Conservation (phyloP, 2,329 filamentous ascomycete genomes). For the Trichoderma simmonsii region DNA sequence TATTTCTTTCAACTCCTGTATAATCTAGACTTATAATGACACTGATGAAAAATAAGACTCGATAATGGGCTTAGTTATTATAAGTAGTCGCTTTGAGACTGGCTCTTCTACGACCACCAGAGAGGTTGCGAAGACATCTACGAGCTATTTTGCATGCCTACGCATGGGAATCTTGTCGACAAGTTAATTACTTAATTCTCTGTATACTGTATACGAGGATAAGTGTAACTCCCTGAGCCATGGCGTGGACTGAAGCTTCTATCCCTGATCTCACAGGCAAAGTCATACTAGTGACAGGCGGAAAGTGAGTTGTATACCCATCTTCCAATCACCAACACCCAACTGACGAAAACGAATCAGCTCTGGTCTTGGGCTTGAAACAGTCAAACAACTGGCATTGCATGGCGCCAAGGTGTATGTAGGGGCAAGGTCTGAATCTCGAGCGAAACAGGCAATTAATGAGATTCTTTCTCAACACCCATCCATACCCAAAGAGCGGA, state of each 20-base stretch:
- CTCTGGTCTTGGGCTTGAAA: neutral
- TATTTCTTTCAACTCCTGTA: neutral
- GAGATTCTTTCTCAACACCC: neutral
- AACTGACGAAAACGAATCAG: neutral
- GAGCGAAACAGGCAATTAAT: neutral
- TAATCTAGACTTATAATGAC: neutral
- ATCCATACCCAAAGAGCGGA: neutral
- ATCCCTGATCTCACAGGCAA: neutral
- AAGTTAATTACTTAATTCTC: neutral
- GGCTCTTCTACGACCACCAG: neutral
- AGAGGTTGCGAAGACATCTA: neutral
- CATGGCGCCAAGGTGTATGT: neutral
- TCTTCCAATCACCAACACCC: neutral
- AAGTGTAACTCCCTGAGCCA: neutral
- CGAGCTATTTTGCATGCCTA: neutral
- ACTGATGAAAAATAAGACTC: neutral
- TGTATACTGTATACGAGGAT: neutral
- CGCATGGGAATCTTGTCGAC: neutral
- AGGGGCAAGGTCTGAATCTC: neutral
- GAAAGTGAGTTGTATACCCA: neutral
- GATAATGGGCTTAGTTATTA: neutral
- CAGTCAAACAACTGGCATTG: neutral
- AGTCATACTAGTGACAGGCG: neutral
- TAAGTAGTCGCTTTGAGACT: neutral
- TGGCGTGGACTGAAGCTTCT: neutral